Conservation (phyloP, 2,329 filamentous ascomycete genomes). For the Hirsutella rhossiliensis region DNA sequence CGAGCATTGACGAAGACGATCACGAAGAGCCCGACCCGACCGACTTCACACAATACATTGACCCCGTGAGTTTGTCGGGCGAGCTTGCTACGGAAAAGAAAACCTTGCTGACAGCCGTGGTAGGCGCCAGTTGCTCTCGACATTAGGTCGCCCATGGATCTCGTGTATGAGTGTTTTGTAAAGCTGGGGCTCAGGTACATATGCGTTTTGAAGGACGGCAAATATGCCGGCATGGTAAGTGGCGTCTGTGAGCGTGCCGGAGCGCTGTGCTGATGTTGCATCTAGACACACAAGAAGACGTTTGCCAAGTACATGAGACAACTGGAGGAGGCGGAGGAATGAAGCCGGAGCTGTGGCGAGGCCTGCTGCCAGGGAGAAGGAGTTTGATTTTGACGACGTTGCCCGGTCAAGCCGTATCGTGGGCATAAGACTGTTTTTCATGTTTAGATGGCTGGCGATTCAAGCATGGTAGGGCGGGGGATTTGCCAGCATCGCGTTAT, state of each 20-base stretch:
- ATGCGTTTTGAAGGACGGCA: conserved; percentile 74
- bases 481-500: too few species aligned
- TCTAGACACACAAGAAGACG: conserved; percentile 79
- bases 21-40: conserved; percentile 53
- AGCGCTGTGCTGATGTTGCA: conserved; percentile 3
- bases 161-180: conserved; percentile 93
- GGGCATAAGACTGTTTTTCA: too few species aligned
- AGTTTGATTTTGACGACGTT: not conserved
- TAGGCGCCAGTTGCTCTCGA: conserved; percentile 79
- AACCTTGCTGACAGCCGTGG: conserved; percentile 6
- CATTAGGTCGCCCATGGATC: conserved; percentile 78
- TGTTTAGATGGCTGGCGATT: too few species aligned
- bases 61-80: conserved; percentile 51
- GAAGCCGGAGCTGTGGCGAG: not conserved
- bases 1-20: conserved; percentile 51
- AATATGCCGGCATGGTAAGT: conserved; percentile 77
- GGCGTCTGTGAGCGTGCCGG: not conserved
- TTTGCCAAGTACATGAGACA: conserved; percentile 93
- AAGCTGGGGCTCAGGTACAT: conserved; percentile 90
- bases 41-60: conserved; percentile 85
- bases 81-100: not conserved
- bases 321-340: conserved; percentile 43
- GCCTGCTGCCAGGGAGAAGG: not conserved
- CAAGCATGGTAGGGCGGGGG: too few species aligned
- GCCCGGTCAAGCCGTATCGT: too few species aligned